Conservation (phyloP, 768 basidiomycete genomes). For the Naganishia vishniacii region DNA sequence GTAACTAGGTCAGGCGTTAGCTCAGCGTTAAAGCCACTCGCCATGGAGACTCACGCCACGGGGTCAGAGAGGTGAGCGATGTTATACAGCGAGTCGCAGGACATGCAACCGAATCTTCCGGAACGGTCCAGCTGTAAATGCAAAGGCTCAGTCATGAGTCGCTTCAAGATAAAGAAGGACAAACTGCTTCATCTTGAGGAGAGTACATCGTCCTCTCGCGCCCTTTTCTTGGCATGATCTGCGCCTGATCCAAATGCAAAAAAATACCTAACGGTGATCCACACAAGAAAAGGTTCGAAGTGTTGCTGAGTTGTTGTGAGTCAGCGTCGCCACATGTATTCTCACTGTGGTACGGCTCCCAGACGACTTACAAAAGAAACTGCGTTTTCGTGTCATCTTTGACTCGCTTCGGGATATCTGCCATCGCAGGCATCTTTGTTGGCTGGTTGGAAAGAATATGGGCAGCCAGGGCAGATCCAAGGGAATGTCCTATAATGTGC, state of each 20-base stretch:
- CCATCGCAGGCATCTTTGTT: conserved; percentile 49
- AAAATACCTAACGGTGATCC: conserved; percentile 53
- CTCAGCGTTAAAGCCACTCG: neutral
- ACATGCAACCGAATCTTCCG: conserved; percentile 52
- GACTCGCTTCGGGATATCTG: conserved; percentile 47
- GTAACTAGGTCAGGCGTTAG: conserved; percentile 38
- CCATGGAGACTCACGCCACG: conserved; percentile 42
- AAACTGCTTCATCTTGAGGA: conserved; percentile 52
- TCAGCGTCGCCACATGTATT: conserved; percentile 7
- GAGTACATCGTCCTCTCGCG: conserved; percentile 51
- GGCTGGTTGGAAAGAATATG: conserved; percentile 52
- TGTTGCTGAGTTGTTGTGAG: conserved; percentile 37
- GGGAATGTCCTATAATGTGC: conserved; percentile 52
- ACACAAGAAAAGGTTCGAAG: conserved; percentile 49
- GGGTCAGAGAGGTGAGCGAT: conserved; percentile 52
- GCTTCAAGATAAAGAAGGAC: conserved; percentile 13
- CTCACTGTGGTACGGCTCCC: neutral
- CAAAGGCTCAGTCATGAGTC: neutral
- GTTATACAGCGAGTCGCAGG: conserved; percentile 52
- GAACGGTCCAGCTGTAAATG: conserved; percentile 49
- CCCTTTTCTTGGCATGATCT: conserved; percentile 52
- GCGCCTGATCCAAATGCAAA: conserved; percentile 52
- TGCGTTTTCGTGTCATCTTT: conserved; percentile 40
- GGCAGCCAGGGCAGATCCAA: conserved; percentile 51
- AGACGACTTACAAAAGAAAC: conserved; percentile 44